A percentile compares a stretch with the other conserved stretches of the same genome.
Evolutionary conservation across 495 filamentous ascomycete genomes (phyloP).

Genomic region (Penicillium atrosanguineum): DNA sequence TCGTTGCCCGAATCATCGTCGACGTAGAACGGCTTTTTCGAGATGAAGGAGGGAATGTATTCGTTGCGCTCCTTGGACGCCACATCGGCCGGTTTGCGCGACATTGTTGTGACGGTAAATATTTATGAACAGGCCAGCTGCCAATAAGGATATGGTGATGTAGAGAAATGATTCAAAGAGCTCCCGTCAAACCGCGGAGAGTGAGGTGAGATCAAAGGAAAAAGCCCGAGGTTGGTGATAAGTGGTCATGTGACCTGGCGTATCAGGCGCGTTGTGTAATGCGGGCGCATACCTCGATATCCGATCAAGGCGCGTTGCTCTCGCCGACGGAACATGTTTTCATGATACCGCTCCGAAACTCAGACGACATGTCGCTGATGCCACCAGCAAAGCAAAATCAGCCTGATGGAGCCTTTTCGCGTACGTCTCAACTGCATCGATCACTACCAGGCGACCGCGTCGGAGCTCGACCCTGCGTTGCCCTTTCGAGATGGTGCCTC

Average conservation of each 20-base stretch:
- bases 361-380: constrained; percentile 30
- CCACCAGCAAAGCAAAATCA: constrained; percentile 17
- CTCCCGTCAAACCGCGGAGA: neutral
- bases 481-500: constrained; percentile 52
- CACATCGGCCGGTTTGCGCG: constrained; percentile 50
- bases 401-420: constrained; percentile 65
- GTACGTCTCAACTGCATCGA: constrained; percentile 94
- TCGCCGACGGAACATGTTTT: neutral
- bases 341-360: constrained; percentile 5
- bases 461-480: constrained; percentile 77
- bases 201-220: constrained; percentile 2
- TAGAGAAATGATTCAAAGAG: neutral
- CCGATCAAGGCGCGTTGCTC: constrained; percentile 1
- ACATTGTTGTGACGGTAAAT: constrained; percentile 26
- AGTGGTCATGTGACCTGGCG: constrained; percentile 33
- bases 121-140: neutral
- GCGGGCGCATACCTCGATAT: constrained; percentile 10
- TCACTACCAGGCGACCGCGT: constrained; percentile 77
- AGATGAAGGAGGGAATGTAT: constrained; percentile 98
- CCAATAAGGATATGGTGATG: neutral
- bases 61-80: constrained; percentile 82
- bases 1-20: constrained; percentile 79
- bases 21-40: constrained; percentile 96
- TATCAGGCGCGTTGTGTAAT: constrained; percentile 20
- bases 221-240: constrained; percentile 4